Conservation (phyloP, 192 early-diverging fungal genomes). For the Phycomyces blakesleeanus region DNA sequence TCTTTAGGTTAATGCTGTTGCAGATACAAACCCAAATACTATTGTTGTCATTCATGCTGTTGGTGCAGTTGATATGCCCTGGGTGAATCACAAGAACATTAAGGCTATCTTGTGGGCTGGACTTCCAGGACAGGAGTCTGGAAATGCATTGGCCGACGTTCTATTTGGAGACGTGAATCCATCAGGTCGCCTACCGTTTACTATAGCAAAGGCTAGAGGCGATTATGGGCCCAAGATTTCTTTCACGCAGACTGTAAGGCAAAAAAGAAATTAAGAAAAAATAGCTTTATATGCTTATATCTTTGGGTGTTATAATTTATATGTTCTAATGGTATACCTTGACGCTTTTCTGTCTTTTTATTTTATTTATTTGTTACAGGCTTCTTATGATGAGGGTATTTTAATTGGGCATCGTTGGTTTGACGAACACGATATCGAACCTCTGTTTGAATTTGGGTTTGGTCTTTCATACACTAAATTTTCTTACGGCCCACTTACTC, state of each 20-base stretch:
- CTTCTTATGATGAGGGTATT: conserved; percentile 51
- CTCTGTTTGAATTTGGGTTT: conserved; percentile 57
- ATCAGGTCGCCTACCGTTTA: conserved; percentile 60
- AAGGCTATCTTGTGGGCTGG: conserved; percentile 51
- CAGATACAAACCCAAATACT: conserved; percentile 45
- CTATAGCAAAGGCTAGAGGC: conserved; percentile 37
- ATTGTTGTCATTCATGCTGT: conserved; percentile 57
- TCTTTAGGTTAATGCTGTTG: conserved; percentile 42
- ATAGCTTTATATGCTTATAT: too few relatives aligned
- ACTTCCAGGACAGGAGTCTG: conserved; percentile 65
- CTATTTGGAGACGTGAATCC: conserved; percentile 68
- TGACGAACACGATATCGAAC: conserved; percentile 45
- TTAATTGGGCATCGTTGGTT: conserved; percentile 54
- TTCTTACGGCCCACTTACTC: conserved; percentile 37
- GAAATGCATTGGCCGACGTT: conserved; percentile 63
- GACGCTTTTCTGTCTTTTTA: background rate
- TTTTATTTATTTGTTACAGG: conserved; percentile 27
- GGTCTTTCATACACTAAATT: conserved; percentile 68
- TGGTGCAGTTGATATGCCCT: conserved; percentile 58
- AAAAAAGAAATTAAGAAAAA: too few relatives aligned
- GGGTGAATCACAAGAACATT: conserved; percentile 57
- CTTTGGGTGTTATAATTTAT: too few relatives aligned
- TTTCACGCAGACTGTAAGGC: conserved; percentile 4
- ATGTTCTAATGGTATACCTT: too few relatives aligned
- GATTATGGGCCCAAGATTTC: conserved; percentile 40